phyloP scores from a whole-genome alignment of 2,329 filamentous ascomycete genomes.

The Phyllosticta citrichinensis region DNA sequence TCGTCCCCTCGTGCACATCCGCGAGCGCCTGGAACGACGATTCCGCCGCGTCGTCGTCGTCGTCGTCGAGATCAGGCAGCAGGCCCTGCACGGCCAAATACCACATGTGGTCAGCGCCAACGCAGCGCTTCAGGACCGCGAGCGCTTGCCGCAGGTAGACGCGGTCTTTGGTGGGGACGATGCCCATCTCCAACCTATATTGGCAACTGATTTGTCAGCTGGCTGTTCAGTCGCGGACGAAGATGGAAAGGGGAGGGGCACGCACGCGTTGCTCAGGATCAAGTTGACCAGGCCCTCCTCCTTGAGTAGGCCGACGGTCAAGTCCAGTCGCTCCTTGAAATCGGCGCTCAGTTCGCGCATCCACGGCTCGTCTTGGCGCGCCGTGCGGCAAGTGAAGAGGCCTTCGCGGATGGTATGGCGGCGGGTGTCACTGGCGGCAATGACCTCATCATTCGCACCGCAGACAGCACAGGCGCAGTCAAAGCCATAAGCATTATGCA shows the following conservation, averaged over 20 bases:
- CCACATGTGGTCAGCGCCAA: background rate
- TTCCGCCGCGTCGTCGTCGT: too few species aligned
- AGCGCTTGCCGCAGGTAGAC: background rate
- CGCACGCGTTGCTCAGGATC: too few species aligned
- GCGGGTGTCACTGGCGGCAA: background rate
- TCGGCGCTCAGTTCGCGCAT: background rate
- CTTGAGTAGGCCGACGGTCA: too few species aligned
- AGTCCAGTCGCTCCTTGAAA: background rate
- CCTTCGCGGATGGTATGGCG: background rate
- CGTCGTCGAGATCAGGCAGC: too few species aligned
- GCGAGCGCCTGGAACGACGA: too few species aligned
- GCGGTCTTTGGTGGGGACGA: background rate
- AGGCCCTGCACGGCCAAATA: too few species aligned
- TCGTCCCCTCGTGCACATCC: too few species aligned
- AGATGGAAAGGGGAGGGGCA: too few species aligned
- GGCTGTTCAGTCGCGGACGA: too few species aligned
- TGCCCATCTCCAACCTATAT: background rate
- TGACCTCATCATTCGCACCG: slow-evolving; percentile 14
- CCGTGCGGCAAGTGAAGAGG: too few species aligned
- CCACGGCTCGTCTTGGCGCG: background rate
- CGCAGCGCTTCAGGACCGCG: background rate
- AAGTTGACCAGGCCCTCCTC: too few species aligned
- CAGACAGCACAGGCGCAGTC: slow-evolving; percentile 30
- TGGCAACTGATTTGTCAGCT: too few species aligned
- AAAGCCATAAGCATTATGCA: slow-evolving; percentile 24